Evolutionary conservation across 768 basidiomycete genomes (phyloP).

Genomic region (Ramaria sp.): DNA sequence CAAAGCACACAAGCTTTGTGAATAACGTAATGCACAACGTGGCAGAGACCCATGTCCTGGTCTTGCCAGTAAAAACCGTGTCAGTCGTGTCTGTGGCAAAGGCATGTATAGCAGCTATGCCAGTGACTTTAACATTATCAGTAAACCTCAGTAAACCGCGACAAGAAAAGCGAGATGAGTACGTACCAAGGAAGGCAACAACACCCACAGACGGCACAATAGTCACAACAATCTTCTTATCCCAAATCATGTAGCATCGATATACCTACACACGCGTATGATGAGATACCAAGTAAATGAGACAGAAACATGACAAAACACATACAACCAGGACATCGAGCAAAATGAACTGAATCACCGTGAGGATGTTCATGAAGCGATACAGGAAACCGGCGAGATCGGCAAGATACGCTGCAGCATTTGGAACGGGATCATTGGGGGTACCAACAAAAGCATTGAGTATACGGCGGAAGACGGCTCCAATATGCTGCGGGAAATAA

Average conservation of each 20-base stretch:
- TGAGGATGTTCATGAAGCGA: conserved; percentile 5
- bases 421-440: not conserved
- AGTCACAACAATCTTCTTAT: not conserved
- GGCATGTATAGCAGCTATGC: conserved; percentile 3
- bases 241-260: conserved; percentile 8
- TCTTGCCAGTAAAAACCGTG: conserved; percentile 1
- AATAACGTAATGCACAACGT: conserved; percentile 2
- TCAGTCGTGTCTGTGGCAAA: conserved; percentile 2
- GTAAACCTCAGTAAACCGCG: not conserved
- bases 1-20: conserved; percentile 5
- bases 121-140: not conserved
- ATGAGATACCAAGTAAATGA: not conserved
- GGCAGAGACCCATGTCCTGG: conserved; percentile 7
- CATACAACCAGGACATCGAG: conserved; percentile 5
- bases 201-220: not conserved
- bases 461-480: conserved; percentile 4
- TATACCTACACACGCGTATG: not conserved
- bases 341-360: not conserved
- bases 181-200: not conserved
- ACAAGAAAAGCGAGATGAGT: not conserved
- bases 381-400: conserved; percentile 5
- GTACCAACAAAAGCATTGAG: conserved; percentile 6
- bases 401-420: conserved; percentile 6
- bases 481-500: conserved; percentile 1
- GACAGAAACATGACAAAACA: not conserved